Conservation (phyloP, 2,329 filamentous ascomycete genomes). For the Teratosphaeria zuluensis region DNA sequence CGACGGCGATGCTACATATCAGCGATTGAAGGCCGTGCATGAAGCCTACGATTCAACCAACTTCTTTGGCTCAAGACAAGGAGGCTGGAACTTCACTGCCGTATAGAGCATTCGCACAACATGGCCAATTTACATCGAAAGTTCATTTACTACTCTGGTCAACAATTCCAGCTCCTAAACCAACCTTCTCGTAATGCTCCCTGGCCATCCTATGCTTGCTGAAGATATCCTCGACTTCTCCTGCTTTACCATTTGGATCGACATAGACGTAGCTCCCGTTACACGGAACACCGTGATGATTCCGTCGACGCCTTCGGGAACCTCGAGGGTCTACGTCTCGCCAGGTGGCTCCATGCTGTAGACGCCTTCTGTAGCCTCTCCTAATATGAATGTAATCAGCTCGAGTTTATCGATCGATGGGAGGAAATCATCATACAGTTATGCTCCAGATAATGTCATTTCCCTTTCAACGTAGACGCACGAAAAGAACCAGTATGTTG, state of each 20-base stretch:
- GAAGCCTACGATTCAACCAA: too few relatives aligned
- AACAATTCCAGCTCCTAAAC: background rate
- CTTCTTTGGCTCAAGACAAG: too few relatives aligned
- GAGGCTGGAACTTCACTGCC: too few relatives aligned
- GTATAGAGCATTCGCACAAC: too few relatives aligned
- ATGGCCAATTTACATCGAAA: too few relatives aligned
- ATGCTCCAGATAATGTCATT: too few relatives aligned
- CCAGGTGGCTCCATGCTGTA: conserved; percentile 5
- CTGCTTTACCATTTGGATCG: conserved; percentile 2
- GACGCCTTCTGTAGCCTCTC: conserved; percentile 5
- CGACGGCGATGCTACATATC: conserved; percentile 11
- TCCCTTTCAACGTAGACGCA: too few relatives aligned
- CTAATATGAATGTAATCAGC: background rate
- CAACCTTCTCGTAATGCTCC: conserved; percentile 5
- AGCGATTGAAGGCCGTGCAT: conserved; percentile 1
- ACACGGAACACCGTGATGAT: conserved; percentile 6
- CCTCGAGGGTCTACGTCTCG: conserved; percentile 6
- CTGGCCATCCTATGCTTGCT: conserved; percentile 4
- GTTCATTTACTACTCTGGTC: background rate
- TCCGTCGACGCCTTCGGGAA: conserved; percentile 4
- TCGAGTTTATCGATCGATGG: background rate
- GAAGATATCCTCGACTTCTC: conserved; percentile 4
- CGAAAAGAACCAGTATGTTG: too few relatives aligned
- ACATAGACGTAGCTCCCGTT: conserved; percentile 6
- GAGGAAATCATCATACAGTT: too few relatives aligned